Conservation (phyloP, 805 yeast genomes). For the Candida sonorensis region DNA sequence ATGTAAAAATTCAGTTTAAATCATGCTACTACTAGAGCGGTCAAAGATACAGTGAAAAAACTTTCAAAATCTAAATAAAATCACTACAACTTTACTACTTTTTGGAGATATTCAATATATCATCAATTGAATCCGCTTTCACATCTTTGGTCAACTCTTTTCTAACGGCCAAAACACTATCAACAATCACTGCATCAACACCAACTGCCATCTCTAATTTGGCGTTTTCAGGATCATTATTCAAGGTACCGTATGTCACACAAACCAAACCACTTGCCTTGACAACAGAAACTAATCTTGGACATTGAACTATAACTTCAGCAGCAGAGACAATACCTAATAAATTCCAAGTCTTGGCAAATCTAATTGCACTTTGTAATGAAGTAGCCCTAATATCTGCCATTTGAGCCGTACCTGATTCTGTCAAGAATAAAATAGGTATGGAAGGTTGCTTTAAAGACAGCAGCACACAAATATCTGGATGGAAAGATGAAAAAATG, state of each 20-base stretch:
- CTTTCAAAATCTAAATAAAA: neutral
- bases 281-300: conserved; percentile 84
- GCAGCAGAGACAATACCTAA: conserved; percentile 91
- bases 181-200: conserved; percentile 98
- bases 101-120: conserved; percentile 3
- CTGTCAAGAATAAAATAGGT: conserved; percentile 86
- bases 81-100: neutral
- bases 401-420: conserved; percentile 79
- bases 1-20: no score
- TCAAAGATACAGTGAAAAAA: neutral
- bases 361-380: conserved; percentile 83
- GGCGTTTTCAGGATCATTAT: conserved; percentile 80
- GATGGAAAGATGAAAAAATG: conserved; percentile 89
- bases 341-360: conserved; percentile 85
- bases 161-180: conserved; percentile 88
- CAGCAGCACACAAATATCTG: conserved; percentile 80
- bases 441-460: conserved; percentile 90
- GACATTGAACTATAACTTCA: conserved; percentile 78
- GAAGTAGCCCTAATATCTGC: conserved; percentile 86
- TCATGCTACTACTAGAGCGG: no score
- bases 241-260: conserved; percentile 81
- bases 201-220: conserved; percentile 86
- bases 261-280: conserved; percentile 88
- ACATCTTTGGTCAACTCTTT: conserved; percentile 50
- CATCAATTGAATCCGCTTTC: conserved; percentile 5